These are phyloP conservation scores for Yamadazyma epiphylla DNA, from an alignment of 1,139 yeast species.

Conservation along the genomic window DNA sequence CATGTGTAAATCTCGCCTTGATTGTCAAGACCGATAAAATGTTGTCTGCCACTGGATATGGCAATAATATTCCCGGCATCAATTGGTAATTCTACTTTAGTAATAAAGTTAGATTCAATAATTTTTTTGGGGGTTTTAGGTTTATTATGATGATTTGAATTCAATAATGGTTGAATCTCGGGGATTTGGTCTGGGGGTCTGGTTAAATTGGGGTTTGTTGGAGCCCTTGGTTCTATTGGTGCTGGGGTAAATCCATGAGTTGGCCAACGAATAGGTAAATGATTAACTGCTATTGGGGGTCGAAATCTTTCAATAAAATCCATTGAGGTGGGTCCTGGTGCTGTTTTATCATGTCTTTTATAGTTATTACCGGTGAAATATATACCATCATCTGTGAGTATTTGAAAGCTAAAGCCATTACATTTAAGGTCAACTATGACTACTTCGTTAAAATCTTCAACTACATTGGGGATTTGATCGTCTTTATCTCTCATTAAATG, in stretches of 20 bases:
- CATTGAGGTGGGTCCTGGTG: conserved; percentile 18
- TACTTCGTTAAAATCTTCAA: conserved; percentile 28
- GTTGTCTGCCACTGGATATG: conserved; percentile 64
- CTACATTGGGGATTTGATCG: conserved; percentile 40
- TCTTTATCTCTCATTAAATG: conserved; percentile 29
- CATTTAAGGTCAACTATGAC: conserved; percentile 55
- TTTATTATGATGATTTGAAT: background rate
- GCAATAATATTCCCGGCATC: conserved; percentile 30
- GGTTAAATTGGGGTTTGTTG: conserved; percentile 17
- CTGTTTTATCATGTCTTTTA: conserved; percentile 21
- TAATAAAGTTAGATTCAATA: conserved; percentile 27
- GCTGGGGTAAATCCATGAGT: background rate
- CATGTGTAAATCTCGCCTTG: conserved; percentile 53
- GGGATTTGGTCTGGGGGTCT: conserved; percentile 19
- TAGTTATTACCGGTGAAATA: conserved; percentile 53
- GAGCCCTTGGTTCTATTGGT: conserved; percentile 1
- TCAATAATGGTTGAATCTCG: conserved; percentile 2
- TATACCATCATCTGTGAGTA: conserved; percentile 53
- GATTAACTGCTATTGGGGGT: background rate
- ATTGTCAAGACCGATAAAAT: conserved; percentile 61
- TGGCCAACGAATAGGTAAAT: conserved; percentile 1
- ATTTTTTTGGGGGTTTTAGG: conserved; percentile 4
- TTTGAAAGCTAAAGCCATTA: conserved; percentile 66
- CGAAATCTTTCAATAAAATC: conserved; percentile 7
- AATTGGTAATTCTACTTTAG: conserved; percentile 24